phyloP scores from a whole-genome alignment of 441 rosid genomes.

The Omphalea diandra region DNA sequence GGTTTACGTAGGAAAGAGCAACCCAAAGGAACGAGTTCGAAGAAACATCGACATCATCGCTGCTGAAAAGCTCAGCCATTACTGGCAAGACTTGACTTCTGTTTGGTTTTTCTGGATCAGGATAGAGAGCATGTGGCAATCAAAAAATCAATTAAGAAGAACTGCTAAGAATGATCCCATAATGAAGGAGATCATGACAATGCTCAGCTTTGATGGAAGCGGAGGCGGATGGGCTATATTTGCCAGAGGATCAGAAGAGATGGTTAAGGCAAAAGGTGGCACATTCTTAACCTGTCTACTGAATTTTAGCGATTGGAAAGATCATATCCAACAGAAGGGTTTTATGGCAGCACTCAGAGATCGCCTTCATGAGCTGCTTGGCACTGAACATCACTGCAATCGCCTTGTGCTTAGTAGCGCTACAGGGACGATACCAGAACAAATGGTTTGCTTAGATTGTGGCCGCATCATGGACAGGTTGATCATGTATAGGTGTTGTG shows the following conservation, averaged over 20 bases:
- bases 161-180: conserved; percentile 35
- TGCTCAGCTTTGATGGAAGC: conserved; percentile 56
- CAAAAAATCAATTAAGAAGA: conserved; percentile 42
- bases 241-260: conserved; percentile 39
- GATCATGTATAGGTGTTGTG: conserved; percentile 58
- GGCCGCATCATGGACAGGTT: conserved; percentile 54
- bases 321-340: conserved; percentile 37
- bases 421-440: conserved; percentile 57
- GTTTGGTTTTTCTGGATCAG: conserved; percentile 74
- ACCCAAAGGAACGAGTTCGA: conserved; percentile 39
- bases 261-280: conserved; percentile 50
- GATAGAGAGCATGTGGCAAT: conserved; percentile 68
- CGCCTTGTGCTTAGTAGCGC: conserved; percentile 48
- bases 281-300: conserved; percentile 36
- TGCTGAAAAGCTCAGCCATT: conserved; percentile 41
- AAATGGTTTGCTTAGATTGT: conserved; percentile 56
- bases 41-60: conserved; percentile 23
- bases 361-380: conserved; percentile 41
- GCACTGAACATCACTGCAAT: conserved; percentile 63
- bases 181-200: conserved; percentile 46
- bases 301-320: conserved; percentile 44
- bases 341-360: conserved; percentile 49
- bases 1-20: conserved; percentile 73
- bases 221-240: conserved; percentile 68
- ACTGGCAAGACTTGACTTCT: conserved; percentile 33